These are phyloP conservation scores for Eucalyptus albens DNA, from an alignment of 345 rosid genomes.

Conservation along the genomic window DNA sequence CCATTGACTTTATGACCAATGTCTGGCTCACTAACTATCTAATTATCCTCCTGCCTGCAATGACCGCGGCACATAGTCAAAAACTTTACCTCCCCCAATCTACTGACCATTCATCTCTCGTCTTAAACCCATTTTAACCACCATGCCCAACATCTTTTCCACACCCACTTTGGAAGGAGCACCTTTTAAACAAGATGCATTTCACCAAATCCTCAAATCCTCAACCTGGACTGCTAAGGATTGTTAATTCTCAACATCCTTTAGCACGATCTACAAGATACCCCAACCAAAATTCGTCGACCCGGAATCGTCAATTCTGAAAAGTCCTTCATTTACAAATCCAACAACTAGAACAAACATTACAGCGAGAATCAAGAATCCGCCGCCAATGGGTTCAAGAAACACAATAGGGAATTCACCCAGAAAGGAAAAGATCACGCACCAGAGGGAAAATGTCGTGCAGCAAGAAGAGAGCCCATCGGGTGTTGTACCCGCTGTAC, in stretches of 20 bases:
- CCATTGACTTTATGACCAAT: not conserved
- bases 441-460: slow-evolving; percentile 66
- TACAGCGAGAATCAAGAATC: not conserved
- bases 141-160: not conserved
- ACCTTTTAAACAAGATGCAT: not conserved
- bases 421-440: not conserved
- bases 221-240: not conserved
- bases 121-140: not conserved
- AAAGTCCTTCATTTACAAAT: not conserved
- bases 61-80: not conserved
- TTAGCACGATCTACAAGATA: not conserved
- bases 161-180: not conserved
- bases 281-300: not conserved
- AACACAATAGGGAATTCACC: not conserved
- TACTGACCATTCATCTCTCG: not conserved
- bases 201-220: not conserved
- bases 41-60: not conserved
- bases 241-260: not conserved
- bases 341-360: not conserved
- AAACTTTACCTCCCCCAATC: not conserved
- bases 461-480: slow-evolving; percentile 89
- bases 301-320: not conserved
- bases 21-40: not conserved
- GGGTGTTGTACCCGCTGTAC: slow-evolving; percentile 84
- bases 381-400: not conserved